A percentile compares a stretch with the other conserved stretches of the same genome.
Conservation (phyloP, 805 yeast genomes). For the Blastobotrys muscicola region DNA sequence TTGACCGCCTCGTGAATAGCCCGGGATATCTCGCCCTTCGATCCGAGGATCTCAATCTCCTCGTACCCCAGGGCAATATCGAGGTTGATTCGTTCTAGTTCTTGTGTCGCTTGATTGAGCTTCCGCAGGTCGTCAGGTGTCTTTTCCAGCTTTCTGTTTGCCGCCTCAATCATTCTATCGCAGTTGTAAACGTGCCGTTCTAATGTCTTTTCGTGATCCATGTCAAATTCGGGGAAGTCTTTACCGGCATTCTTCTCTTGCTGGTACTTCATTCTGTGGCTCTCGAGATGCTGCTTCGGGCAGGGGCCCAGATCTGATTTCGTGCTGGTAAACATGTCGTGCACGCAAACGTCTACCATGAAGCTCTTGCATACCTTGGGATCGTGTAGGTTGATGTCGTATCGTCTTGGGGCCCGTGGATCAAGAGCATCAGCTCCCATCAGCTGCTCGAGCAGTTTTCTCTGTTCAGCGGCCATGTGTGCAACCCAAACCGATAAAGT, state of each 20-base stretch:
- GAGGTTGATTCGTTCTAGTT: slow-evolving; percentile 39
- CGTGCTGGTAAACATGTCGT: slow-evolving; percentile 72
- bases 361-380: slow-evolving; percentile 68
- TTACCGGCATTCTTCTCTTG: slow-evolving; percentile 30
- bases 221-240: slow-evolving; percentile 38
- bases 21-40: slow-evolving; percentile 41
- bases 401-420: slow-evolving; percentile 24
- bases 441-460: slow-evolving; percentile 65
- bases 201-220: slow-evolving; percentile 37
- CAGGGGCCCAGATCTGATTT: slow-evolving; percentile 79
- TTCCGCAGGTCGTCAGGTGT: slow-evolving; percentile 65
- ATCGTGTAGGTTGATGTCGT: slow-evolving; percentile 38
- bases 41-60: slow-evolving; percentile 48
- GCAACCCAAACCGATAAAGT: too few relatives aligned
- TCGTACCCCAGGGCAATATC: slow-evolving; percentile 56
- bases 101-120: slow-evolving; percentile 19
- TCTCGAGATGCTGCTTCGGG: slow-evolving; percentile 64
- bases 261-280: slow-evolving; percentile 57
- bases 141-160: slow-evolving; percentile 55
- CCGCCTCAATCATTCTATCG: slow-evolving; percentile 52
- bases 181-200: slow-evolving; percentile 56
- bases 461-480: slow-evolving; percentile 61
- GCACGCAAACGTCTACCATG: slow-evolving; percentile 79
- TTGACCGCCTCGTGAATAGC: slow-evolving; percentile 36
- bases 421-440: slow-evolving; percentile 48